Conservation (phyloP, 129 eudicot species). For the Rutidosis leptorrhynchoides region DNA sequence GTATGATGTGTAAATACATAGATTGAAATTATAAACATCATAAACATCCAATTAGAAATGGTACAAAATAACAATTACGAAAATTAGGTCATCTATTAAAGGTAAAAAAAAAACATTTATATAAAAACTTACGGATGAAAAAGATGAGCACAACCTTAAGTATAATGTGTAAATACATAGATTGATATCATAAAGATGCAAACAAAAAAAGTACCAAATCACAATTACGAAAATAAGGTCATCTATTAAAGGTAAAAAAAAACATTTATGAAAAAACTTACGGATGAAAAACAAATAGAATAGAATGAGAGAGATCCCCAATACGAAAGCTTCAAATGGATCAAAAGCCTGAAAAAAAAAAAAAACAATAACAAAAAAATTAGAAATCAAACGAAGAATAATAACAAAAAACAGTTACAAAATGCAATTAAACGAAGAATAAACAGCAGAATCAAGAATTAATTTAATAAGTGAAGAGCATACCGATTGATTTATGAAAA, state of each 20-base stretch:
- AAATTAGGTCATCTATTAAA: not conserved
- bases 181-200: not conserved
- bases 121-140: conserved; percentile 29
- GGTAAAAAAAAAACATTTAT: not conserved
- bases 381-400: not conserved
- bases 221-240: not conserved
- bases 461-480: conserved; percentile 7
- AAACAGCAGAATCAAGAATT: not conserved
- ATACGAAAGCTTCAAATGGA: conserved; percentile 37
- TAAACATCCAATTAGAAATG: not conserved
- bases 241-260: not conserved
- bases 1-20: not conserved
- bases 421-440: not conserved
- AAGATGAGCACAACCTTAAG: not conserved
- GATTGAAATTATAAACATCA: not conserved
- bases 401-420: conserved; percentile 2
- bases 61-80: not conserved
- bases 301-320: conserved; percentile 28
- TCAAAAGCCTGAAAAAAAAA: conserved; percentile 34
- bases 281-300: conserved; percentile 30
- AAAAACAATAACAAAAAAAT: not conserved
- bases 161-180: not conserved
- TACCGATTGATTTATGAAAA: conserved; percentile 16
- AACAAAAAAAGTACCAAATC: not conserved
- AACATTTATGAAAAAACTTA: not conserved